Evolutionary conservation across 1,284 basidiomycete genomes (phyloP).

Genomic region (Leccinum huronense): DNA sequence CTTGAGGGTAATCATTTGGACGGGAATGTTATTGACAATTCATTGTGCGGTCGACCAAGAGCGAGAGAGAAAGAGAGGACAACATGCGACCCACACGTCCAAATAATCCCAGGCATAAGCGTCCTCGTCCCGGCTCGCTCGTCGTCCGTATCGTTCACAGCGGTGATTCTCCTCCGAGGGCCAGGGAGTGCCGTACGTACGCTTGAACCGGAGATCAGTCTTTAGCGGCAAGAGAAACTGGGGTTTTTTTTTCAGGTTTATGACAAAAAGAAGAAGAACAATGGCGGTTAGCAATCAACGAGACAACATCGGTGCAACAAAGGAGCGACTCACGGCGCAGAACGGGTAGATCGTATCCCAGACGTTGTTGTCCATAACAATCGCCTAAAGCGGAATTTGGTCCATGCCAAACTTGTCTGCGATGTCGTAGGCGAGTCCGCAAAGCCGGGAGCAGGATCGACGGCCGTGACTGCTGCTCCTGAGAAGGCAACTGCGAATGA

Average conservation of each 20-base stretch:
- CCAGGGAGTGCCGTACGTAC: conserved; percentile 56
- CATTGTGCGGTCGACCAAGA: not conserved
- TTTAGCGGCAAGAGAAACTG: conserved; percentile 81
- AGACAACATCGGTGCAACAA: not conserved
- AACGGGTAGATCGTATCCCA: conserved; percentile 91
- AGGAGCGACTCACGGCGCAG: conserved; percentile 53
- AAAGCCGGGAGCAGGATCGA: conserved; percentile 83
- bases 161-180: conserved; percentile 46
- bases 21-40: not conserved
- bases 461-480: conserved; percentile 76
- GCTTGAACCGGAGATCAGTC: conserved; percentile 56
- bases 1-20: conserved; percentile 34
- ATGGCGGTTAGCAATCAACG: too few relatives aligned
- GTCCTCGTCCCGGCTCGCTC: conserved; percentile 62
- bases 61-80: not conserved
- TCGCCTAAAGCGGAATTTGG: conserved; percentile 42
- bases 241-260: not conserved
- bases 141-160: conserved; percentile 62
- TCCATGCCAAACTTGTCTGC: conserved; percentile 56
- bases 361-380: conserved; percentile 66
- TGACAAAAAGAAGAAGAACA: not conserved
- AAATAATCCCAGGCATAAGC: conserved; percentile 78
- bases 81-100: conserved; percentile 61
- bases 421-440: conserved; percentile 59
- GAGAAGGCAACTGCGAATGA: conserved; percentile 59